phyloP scores from a whole-genome alignment of 1,284 basidiomycete species.

The Cryptococcus wingfieldii region DNA sequence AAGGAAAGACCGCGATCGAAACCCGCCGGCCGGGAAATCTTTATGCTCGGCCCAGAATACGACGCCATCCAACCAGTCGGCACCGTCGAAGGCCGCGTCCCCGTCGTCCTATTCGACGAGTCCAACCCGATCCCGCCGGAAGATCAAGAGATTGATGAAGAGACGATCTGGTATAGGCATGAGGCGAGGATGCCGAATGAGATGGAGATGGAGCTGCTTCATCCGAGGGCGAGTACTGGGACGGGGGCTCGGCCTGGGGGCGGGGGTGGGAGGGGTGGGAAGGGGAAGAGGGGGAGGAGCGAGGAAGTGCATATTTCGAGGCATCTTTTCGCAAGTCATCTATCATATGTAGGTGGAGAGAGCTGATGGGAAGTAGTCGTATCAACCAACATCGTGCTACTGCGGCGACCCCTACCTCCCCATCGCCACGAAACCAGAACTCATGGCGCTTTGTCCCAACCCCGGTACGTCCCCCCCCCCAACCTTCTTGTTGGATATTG shows the following conservation, averaged over 20 bases:
- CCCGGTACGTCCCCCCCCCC: constrained; percentile 9
- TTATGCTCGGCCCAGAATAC: constrained; percentile 12
- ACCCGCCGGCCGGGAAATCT: constrained; percentile 16
- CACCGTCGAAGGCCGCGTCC: constrained; percentile 17
- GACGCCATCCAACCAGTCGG: constrained; percentile 19
- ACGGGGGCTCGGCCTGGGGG: background rate
- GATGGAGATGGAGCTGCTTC: constrained; percentile 1
- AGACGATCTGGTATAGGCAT: constrained; percentile 14
- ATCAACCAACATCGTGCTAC: constrained; percentile 17
- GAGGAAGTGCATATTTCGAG: background rate
- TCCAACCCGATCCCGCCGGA: constrained; percentile 7
- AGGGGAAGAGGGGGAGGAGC: too few relatives aligned
- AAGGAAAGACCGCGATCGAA: constrained; percentile 4
- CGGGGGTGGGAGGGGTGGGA: background rate
- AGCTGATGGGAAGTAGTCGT: constrained; percentile 9
- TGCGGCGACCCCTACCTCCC: constrained; percentile 19
- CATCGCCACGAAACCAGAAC: constrained; percentile 5
- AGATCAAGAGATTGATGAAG: constrained; percentile 6
- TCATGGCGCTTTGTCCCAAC: constrained; percentile 25
- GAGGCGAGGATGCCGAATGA: constrained; percentile 7
- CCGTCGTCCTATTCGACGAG: constrained; percentile 19
- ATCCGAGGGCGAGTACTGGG: background rate
- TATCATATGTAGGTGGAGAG: background rate
- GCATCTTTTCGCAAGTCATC: constrained; percentile 2
- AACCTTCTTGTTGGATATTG: background rate